Base-by-base conservation (phyloP, 768 basidiomycete species). In the Coprinellus micaceus region DNA sequence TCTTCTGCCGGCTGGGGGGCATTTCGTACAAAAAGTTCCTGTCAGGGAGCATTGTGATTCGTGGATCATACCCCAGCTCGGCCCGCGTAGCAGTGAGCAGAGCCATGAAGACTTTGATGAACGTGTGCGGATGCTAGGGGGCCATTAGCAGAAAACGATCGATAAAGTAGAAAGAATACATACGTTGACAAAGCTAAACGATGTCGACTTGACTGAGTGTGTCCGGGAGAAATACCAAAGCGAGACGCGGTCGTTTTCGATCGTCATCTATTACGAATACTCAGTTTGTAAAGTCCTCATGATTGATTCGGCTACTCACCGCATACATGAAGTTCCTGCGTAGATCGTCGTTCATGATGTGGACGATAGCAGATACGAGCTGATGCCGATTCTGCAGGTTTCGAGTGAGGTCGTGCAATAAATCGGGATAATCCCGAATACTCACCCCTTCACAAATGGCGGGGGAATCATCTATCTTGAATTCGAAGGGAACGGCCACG, bases 301-400 rank as follows among this genome's bases (percentile, higher is more conserved):
- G n/a, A n/a, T n/a, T n/a, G n/a, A n/a, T 3, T 17, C 12, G 50
- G n/a, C 36, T n/a, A 60, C 60, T 24, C 48, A 66, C 64, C 15
- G 64, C 65, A 53, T 59, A 64, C 6, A 56, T 60, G 47, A 60
- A 66, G 57, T 61, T 65, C 15, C 67, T 58, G 15, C 65, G 58
- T 25, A 53, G 44, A 54, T 68, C 65, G 36, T 63, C 65, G 43
- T 66, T 63, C 64, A 68, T 63, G 29, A 65, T 61, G 33, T 65
- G 61, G 24, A n/a, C 56, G 4, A 49, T 37, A 12, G 50, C 50
- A 6, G 28, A 55, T 24, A 39, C 52, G 50, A 54, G 44, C 44
- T 58, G 41, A n/a, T 21, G 17, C 1, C 52, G 44, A 47, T 58
- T 60, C 60, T 61, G 29, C 3, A 9, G 19, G 33, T 44, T 33